Conservation (phyloP, 1,139 yeast genomes). For the Kurtzmaniella quercitrusa region DNA sequence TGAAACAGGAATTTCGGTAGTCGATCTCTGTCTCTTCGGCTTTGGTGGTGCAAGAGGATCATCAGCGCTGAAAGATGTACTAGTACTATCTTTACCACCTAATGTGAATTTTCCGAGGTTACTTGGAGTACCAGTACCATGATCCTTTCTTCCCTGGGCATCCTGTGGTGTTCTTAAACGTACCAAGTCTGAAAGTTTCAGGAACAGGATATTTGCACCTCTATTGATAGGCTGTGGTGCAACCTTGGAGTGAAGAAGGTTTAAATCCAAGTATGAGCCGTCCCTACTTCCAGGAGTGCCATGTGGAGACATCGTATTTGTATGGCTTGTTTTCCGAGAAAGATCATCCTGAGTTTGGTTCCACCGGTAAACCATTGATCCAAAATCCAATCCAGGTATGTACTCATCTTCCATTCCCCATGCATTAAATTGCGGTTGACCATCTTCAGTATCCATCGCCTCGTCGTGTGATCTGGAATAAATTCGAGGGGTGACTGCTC, state of each 20-base stretch:
- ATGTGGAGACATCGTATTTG: constrained; percentile 14
- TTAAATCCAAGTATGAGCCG: constrained; percentile 38
- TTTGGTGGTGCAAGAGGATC: constrained; percentile 12
- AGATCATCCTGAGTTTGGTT: constrained; percentile 13
- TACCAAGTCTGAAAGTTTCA: constrained; percentile 26
- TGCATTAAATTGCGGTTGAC: constrained; percentile 10
- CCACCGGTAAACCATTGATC: constrained; percentile 41
- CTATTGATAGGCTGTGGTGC: constrained; percentile 42
- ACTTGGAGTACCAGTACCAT: constrained; percentile 2
- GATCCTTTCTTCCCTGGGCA: constrained; percentile 3
- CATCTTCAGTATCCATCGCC: constrained; percentile 13
- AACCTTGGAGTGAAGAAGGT: constrained; percentile 44
- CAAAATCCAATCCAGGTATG: constrained; percentile 61
- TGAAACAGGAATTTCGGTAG: constrained; percentile 14
- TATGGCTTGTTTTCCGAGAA: constrained; percentile 12
- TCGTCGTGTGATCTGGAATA: constrained; percentile 34
- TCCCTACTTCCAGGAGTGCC: constrained; percentile 29
- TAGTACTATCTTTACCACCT: constrained; percentile 7
- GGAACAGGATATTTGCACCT: constrained; percentile 10
- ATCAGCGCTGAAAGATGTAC: constrained; percentile 9
- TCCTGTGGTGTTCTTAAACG: constrained; percentile 19
- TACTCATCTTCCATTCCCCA: constrained; percentile 67
- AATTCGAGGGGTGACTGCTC: constrained; percentile 14
- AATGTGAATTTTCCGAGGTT: background rate
- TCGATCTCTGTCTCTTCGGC: constrained; percentile 20